Base-by-base conservation (phyloP, 768 basidiomycete genomes). In the Ramaria sp. region DNA sequence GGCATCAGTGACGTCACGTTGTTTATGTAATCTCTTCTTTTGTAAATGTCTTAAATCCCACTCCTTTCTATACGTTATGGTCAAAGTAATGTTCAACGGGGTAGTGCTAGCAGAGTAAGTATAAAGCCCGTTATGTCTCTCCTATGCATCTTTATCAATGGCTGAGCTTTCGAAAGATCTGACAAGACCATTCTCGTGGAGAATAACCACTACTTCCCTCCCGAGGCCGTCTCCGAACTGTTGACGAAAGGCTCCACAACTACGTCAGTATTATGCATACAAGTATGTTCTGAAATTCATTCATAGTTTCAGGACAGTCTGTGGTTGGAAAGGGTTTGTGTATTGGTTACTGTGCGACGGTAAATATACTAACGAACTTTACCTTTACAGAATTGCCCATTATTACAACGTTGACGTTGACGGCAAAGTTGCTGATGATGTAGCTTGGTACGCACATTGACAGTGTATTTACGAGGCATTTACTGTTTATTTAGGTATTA, bases 181-280 rank as follows among this genome's bases (percentile, higher is more conserved):
- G 66, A 71, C 58, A 65, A 70, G 0, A 81, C 85, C 0, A 66
- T 78, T 34, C 64, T 76, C 5, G 73, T 88, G 44, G 83, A 87
- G 60, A 76, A 75, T 12, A 87, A 84, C 58, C 78, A 84, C 58
- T 88, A 88, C 67, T 88, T 88, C 63, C 84, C 87, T 3, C 79
- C 80, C 0, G 64, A 69, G 1, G 67, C 75, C 0, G 68, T 88
- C 24, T 69, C 74, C 38, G 70, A 65, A 39, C 64, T 70, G 3
- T 58, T 72, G 12, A 72, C 88, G 58, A 69, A 56, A 15, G 63
- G 68, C 18, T 88, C 87, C 1, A 58, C 67, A 34, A 84, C 81
- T 0, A 70, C 66, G 81, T 82, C 53, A 66, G 69, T 66, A 55
- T 38, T 59, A 56, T 20, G 22, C 47, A 12, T 30, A 32, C 36